Conservation (phyloP, 495 filamentous ascomycete species). For the Aspergillus sparsus region DNA sequence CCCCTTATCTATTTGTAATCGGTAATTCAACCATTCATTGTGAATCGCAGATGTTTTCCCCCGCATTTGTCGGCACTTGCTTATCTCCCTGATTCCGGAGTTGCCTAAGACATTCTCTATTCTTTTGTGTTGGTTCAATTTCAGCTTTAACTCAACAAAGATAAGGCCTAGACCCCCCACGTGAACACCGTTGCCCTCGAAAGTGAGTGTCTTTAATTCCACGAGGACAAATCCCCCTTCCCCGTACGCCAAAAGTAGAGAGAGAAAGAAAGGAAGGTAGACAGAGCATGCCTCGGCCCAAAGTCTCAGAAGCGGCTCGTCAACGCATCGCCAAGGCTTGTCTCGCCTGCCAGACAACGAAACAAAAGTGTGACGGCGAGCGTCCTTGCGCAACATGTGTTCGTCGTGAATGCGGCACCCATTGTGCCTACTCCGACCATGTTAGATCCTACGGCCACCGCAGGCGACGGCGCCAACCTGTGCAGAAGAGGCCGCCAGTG, state of each 20-base stretch:
- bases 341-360: background rate
- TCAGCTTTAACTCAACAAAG: too few species aligned
- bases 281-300: background rate
- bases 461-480: background rate
- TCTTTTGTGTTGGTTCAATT: too few species aligned
- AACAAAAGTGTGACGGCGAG: background rate
- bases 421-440: constrained; percentile 2
- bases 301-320: background rate
- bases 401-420: background rate
- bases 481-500: background rate
- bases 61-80: too few species aligned
- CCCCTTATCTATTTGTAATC: too few species aligned
- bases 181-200: too few species aligned
- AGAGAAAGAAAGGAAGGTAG: background rate
- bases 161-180: too few species aligned
- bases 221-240: too few species aligned
- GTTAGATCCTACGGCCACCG: constrained; percentile 4
- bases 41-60: too few species aligned
- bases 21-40: too few species aligned
- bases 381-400: background rate
- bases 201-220: too few species aligned
- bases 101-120: too few species aligned
- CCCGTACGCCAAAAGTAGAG: background rate
- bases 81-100: too few species aligned
- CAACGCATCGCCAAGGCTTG: background rate